These are phyloP conservation scores for Apiotrichum mycotoxinovorans DNA, from an alignment of 1,284 basidiomycete genomes.

Conservation along the genomic window DNA sequence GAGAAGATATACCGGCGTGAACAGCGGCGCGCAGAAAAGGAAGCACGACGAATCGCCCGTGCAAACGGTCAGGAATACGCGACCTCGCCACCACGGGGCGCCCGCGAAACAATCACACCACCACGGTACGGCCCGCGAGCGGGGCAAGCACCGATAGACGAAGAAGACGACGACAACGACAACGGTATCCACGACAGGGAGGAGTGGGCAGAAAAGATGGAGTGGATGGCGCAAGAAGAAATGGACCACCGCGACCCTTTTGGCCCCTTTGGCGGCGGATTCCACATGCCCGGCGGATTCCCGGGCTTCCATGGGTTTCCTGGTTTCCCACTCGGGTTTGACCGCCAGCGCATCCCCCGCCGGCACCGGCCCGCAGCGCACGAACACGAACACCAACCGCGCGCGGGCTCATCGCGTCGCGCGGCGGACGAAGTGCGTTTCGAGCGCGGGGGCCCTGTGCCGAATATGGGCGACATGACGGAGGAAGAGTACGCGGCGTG, in stretches of 20 bases:
- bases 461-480: conserved; percentile 28
- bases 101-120: conserved; percentile 27
- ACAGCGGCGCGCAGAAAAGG: conserved; percentile 18
- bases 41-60: conserved; percentile 27
- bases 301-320: background rate
- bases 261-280: too few relatives aligned
- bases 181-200: conserved; percentile 5
- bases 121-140: conserved; percentile 17
- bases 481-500: conserved; percentile 29
- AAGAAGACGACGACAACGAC: conserved; percentile 1
- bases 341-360: conserved; percentile 9
- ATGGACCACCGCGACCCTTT: background rate
- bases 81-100: conserved; percentile 23
- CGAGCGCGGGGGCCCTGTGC: conserved; percentile 12
- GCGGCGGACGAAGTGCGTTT: conserved; percentile 16
- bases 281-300: background rate
- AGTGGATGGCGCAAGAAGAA: conserved; percentile 19
- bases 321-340: background rate
- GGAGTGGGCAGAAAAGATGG: conserved; percentile 26
- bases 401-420: background rate
- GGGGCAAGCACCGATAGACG: background rate
- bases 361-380: conserved; percentile 4
- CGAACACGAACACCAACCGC: background rate
- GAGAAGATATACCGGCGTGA: conserved; percentile 30
- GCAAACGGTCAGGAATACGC: conserved; percentile 35